These are phyloP conservation scores for Aspergillus saccharolyticus DNA, from an alignment of 495 filamentous ascomycete genomes.

Conservation along the genomic window DNA sequence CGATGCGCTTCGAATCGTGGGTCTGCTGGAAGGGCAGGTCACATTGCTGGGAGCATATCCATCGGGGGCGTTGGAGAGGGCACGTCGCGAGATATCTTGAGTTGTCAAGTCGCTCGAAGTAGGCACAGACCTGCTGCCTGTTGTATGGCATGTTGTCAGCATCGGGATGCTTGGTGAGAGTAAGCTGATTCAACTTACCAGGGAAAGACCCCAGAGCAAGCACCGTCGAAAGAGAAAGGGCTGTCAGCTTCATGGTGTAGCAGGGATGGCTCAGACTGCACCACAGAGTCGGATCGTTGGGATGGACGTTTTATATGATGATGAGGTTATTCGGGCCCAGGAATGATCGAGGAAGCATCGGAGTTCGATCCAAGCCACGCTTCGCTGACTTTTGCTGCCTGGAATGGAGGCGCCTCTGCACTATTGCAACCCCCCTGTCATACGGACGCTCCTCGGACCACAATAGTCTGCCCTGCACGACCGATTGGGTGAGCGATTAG, in stretches of 20 bases:
- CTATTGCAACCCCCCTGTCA: background rate
- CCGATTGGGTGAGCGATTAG: background rate
- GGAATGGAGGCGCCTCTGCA: background rate
- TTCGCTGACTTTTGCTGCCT: background rate
- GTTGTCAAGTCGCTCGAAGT: background rate
- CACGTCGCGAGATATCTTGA: constrained; percentile 6
- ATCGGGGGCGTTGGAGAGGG: constrained; percentile 37
- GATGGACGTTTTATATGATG: background rate
- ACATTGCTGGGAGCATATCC: constrained; percentile 33
- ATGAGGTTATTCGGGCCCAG: background rate
- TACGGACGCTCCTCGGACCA: background rate
- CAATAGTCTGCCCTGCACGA: background rate
- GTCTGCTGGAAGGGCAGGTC: constrained; percentile 34
- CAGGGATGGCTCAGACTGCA: background rate
- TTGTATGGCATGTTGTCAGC: background rate
- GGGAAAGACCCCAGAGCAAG: background rate
- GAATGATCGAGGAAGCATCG: background rate
- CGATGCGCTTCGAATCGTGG: constrained; percentile 47
- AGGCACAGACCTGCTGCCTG: background rate
- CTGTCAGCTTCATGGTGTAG: background rate
- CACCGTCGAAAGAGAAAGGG: background rate
- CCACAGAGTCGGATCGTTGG: background rate
- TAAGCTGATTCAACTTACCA: background rate
- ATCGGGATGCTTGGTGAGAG: background rate
- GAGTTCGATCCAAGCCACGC: background rate